Percentiles rank a stretch among this genome's conserved stretches.
These are phyloP conservation scores for Triticum monococcum DNA, from an alignment of 176 grass and related monocot species.

Conservation along the genomic window DNA sequence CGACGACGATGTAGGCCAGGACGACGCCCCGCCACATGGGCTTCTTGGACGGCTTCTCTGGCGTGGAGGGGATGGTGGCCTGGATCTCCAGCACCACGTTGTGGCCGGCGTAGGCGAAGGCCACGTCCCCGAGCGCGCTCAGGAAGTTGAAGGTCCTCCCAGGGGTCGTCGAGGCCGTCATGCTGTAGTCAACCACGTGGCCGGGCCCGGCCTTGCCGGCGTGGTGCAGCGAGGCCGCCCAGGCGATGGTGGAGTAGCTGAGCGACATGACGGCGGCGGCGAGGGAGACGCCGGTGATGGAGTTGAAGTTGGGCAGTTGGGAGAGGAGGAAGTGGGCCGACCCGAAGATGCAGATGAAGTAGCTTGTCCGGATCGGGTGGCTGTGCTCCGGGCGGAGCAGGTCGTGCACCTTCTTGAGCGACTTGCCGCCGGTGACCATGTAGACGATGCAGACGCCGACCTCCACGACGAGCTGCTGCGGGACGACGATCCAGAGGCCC, in stretches of 20 bases:
- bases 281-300: conserved; percentile 51
- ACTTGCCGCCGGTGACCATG: conserved; percentile 77
- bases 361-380: conserved; percentile 16
- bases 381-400: not conserved
- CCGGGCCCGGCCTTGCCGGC: not conserved
- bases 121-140: conserved; percentile 44
- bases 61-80: conserved; percentile 71
- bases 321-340: conserved; percentile 50
- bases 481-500: conserved; percentile 79
- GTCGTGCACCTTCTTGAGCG: conserved; percentile 55
- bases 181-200: conserved; percentile 34
- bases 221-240: conserved; percentile 33
- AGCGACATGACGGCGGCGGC: conserved; percentile 74
- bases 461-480: conserved; percentile 71
- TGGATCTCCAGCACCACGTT: conserved; percentile 92
- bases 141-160: conserved; percentile 49
- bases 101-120: conserved; percentile 69
- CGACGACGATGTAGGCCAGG: conserved; percentile 59
- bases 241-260: conserved; percentile 70
- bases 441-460: conserved; percentile 61
- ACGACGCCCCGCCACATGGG: conserved; percentile 73
- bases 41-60: conserved; percentile 65
- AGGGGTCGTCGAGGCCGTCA: conserved; percentile 8
- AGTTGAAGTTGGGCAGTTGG: conserved; percentile 65
- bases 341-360: conserved; percentile 61